Conservation (phyloP, 805 yeast genomes). For the Zygoascus flipseniorum region DNA sequence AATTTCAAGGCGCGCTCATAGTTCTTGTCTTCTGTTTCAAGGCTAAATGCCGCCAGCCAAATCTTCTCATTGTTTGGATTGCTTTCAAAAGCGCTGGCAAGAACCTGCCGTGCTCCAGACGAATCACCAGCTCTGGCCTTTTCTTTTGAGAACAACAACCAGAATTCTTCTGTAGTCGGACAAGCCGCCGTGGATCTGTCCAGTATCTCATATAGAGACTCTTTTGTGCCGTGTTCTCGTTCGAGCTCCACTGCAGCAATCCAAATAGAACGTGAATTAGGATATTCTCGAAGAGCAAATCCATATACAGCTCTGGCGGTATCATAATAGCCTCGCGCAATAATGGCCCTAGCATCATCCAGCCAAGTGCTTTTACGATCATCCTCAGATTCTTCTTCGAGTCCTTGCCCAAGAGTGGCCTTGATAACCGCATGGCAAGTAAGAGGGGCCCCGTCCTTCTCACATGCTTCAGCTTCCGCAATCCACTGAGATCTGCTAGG, state of each 20-base stretch:
- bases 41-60: conserved; percentile 65
- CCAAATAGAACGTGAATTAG: conserved; percentile 31
- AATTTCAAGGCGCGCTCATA: conserved; percentile 30
- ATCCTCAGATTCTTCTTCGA: conserved; percentile 23
- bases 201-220: conserved; percentile 37
- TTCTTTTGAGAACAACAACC: conserved; percentile 68
- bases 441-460: conserved; percentile 35
- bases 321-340: conserved; percentile 21
- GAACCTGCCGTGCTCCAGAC: conserved; percentile 43
- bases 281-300: conserved; percentile 38
- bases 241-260: conserved; percentile 24
- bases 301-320: conserved; percentile 43
- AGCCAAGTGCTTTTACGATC: conserved; percentile 27
- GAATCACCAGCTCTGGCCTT: conserved; percentile 46
- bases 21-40: conserved; percentile 41
- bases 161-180: conserved; percentile 43
- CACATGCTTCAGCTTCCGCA: conserved; percentile 45
- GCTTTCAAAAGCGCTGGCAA: conserved; percentile 38
- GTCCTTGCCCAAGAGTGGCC: conserved; percentile 31
- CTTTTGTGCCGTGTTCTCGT: conserved; percentile 17
- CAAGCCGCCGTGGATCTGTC: conserved; percentile 44
- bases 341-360: conserved; percentile 31
- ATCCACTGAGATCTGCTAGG: conserved; percentile 44
- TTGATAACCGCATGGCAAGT: conserved; percentile 49
- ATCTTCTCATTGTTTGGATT: conserved; percentile 44